These are phyloP conservation scores for Syncephalastrum contaminatum DNA, from an alignment of 371 early-diverging fungal genomes.

Conservation along the genomic window DNA sequence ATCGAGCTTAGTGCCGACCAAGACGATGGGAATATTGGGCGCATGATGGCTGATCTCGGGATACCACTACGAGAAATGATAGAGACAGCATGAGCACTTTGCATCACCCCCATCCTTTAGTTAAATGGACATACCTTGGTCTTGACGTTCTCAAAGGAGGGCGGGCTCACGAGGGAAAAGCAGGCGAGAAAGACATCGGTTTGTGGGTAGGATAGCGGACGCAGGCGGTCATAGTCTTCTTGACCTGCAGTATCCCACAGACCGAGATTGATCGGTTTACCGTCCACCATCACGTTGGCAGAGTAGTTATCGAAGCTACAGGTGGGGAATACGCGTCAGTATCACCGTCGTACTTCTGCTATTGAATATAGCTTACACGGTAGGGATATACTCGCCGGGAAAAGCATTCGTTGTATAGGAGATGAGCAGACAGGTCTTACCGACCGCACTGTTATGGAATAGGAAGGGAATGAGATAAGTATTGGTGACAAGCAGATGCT, in stretches of 20 bases:
- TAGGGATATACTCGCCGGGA: slow-evolving; percentile 97
- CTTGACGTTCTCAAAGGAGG: slow-evolving; percentile 90
- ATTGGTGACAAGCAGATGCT: neutral
- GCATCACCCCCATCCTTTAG: neutral
- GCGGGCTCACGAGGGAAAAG: slow-evolving; percentile 86
- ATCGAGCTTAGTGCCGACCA: slow-evolving; percentile 75
- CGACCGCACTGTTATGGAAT: slow-evolving; percentile 70
- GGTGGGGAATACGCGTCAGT: neutral
- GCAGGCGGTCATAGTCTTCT: slow-evolving; percentile 96
- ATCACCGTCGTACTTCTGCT: neutral
- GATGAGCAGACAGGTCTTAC: slow-evolving; percentile 95
- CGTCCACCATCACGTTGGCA: slow-evolving; percentile 93
- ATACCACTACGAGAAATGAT: slow-evolving; percentile 46
- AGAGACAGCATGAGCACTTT: slow-evolving; percentile 21
- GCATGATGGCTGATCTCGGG: slow-evolving; percentile 66
- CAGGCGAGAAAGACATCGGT: slow-evolving; percentile 88
- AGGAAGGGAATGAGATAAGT: slow-evolving; percentile 2
- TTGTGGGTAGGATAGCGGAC: slow-evolving; percentile 94
- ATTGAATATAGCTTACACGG: slow-evolving; percentile 76
- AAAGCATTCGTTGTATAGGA: slow-evolving; percentile 97
- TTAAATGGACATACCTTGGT: slow-evolving; percentile 59
- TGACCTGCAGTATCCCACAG: slow-evolving; percentile 99
- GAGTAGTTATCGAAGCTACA: slow-evolving; percentile 94
- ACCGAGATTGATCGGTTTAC: slow-evolving; percentile 91
- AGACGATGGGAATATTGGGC: slow-evolving; percentile 62